These are phyloP conservation scores for Chalara sp. DNA, from an alignment of 2,329 filamentous ascomycete genomes.

Conservation along the genomic window DNA sequence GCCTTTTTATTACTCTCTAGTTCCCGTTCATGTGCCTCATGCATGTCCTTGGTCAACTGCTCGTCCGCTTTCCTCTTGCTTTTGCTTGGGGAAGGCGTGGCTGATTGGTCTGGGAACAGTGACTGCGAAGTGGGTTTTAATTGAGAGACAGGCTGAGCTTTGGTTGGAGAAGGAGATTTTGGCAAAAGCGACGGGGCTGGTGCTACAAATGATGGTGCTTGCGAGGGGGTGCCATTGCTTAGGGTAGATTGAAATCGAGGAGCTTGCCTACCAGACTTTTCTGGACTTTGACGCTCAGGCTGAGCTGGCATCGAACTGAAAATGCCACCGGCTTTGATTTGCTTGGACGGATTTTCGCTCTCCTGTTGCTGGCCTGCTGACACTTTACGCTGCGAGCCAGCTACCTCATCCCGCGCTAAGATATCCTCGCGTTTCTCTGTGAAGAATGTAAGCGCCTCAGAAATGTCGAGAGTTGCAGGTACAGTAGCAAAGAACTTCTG, in stretches of 20 bases:
- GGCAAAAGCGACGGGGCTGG: background rate
- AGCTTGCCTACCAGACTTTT: background rate
- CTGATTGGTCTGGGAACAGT: background rate
- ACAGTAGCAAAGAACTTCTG: slow-evolving; percentile 14
- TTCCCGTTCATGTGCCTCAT: slow-evolving; percentile 14
- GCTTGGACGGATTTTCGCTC: slow-evolving; percentile 20
- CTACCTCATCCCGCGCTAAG: background rate
- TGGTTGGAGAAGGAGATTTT: background rate
- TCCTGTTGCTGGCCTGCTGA: slow-evolving; percentile 13
- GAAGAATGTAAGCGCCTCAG: slow-evolving; percentile 1
- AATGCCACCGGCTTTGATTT: slow-evolving; percentile 7
- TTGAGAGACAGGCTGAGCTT: background rate
- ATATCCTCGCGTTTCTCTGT: background rate
- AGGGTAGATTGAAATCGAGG: background rate
- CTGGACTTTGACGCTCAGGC: background rate
- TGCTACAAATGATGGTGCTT: background rate
- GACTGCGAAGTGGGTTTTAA: background rate
- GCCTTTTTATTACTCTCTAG: slow-evolving; percentile 13
- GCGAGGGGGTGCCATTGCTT: background rate
- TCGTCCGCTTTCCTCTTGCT: slow-evolving; percentile 26
- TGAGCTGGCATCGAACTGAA: slow-evolving; percentile 1
- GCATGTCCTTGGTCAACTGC: slow-evolving; percentile 21
- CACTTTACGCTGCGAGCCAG: slow-evolving; percentile 16
- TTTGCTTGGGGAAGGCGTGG: slow-evolving; percentile 10
- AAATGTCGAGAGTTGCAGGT: slow-evolving; percentile 5